Conservation (phyloP, 352 stramenopile species). For the Phytophthora colocasiae region DNA sequence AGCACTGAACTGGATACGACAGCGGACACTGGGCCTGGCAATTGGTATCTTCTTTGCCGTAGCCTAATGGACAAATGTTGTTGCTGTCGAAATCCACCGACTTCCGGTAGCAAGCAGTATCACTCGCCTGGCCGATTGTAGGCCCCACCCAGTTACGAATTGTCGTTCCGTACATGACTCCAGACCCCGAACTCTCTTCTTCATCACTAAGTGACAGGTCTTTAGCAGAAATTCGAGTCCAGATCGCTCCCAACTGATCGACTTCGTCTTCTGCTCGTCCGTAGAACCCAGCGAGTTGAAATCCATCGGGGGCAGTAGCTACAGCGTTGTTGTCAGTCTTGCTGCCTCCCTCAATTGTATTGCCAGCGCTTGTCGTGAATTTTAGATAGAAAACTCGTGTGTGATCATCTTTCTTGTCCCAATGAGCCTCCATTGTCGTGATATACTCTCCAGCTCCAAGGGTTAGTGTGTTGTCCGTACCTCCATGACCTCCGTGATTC, state of each 20-base stretch:
- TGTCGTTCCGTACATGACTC: constrained; percentile 21
- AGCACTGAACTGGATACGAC: constrained; percentile 40
- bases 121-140: constrained; percentile 24
- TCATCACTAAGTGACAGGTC: constrained; percentile 20
- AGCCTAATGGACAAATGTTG: constrained; percentile 36
- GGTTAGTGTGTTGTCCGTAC: constrained; percentile 22
- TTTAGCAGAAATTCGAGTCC: constrained; percentile 29
- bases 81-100: constrained; percentile 29
- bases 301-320: constrained; percentile 22
- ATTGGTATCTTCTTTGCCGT: constrained; percentile 24
- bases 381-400: constrained; percentile 34
- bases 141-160: constrained; percentile 36
- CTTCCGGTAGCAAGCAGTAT: constrained; percentile 35
- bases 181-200: constrained; percentile 4
- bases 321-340: constrained; percentile 24
- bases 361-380: constrained; percentile 28
- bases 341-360: constrained; percentile 31
- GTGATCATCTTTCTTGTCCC: constrained; percentile 32
- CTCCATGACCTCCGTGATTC: constrained; percentile 24
- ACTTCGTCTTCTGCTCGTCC: constrained; percentile 33
- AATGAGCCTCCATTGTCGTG: constrained; percentile 34
- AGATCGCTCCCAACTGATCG: constrained; percentile 36
- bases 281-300: constrained; percentile 29
- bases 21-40: constrained; percentile 43
- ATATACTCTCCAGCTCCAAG: constrained; percentile 30